phyloP scores from a whole-genome alignment of 192 early-diverging fungal genomes.

The Podila epicladia region DNA sequence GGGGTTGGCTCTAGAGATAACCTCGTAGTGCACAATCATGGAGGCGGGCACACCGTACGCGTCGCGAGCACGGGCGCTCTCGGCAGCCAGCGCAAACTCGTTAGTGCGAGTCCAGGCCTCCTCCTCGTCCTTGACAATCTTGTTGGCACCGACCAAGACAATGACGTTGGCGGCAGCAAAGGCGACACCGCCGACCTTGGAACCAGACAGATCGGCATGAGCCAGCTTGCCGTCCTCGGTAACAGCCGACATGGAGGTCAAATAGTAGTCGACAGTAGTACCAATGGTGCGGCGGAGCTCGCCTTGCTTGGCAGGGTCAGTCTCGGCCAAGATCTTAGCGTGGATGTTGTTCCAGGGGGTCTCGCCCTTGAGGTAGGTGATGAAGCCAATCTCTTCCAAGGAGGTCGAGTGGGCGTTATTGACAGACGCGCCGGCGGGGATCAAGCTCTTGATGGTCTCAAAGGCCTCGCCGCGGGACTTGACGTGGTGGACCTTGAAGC shows the following conservation, averaged over 20 bases:
- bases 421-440: slow-evolving; percentile 51
- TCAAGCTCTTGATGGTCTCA: slow-evolving; percentile 46
- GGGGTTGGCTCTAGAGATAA: slow-evolving; percentile 41
- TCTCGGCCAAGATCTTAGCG: slow-evolving; percentile 46
- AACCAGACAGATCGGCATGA: slow-evolving; percentile 48
- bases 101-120: slow-evolving; percentile 48
- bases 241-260: slow-evolving; percentile 48
- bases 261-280: slow-evolving; percentile 51
- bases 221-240: slow-evolving; percentile 52
- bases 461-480: slow-evolving; percentile 44
- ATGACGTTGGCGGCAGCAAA: slow-evolving; percentile 47
- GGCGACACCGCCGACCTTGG: slow-evolving; percentile 51
- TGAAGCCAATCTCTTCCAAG: slow-evolving; percentile 56
- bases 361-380: slow-evolving; percentile 51
- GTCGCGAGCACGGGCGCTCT: slow-evolving; percentile 53
- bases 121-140: slow-evolving; percentile 55
- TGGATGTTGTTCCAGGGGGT: slow-evolving; percentile 50
- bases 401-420: slow-evolving; percentile 55
- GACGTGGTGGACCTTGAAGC: slow-evolving; percentile 47
- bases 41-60: slow-evolving; percentile 51
- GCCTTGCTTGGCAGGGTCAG: slow-evolving; percentile 36
- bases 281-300: slow-evolving; percentile 51
- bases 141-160: slow-evolving; percentile 50
- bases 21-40: slow-evolving; percentile 44
- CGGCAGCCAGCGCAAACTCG: slow-evolving; percentile 45